These are phyloP conservation scores for Penicillium sp. DNA, from an alignment of 2,329 filamentous ascomycete genomes.

Conservation along the genomic window DNA sequence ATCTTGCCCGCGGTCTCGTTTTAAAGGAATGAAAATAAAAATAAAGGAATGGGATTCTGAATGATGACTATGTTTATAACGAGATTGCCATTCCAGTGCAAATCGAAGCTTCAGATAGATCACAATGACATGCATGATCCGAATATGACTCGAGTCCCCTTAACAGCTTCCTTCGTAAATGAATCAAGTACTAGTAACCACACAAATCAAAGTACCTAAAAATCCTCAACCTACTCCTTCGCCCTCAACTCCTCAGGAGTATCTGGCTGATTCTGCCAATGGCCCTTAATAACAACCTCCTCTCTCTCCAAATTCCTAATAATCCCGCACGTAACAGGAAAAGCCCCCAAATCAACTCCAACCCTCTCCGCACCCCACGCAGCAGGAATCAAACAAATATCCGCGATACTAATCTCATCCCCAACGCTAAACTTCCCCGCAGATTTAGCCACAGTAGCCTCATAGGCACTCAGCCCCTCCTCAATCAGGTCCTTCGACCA, in stretches of 20 bases:
- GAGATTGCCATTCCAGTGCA: not conserved
- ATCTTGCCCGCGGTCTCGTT: constrained; percentile 53
- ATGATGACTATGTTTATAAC: not conserved
- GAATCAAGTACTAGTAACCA: not conserved
- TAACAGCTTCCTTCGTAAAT: not conserved
- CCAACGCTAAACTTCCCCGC: constrained; percentile 58
- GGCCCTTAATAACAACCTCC: constrained; percentile 53
- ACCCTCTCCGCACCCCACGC: constrained; percentile 59
- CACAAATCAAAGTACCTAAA: not conserved
- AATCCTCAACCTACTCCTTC: constrained; percentile 2
- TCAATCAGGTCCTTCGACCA: constrained; percentile 57
- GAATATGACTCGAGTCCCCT: not conserved
- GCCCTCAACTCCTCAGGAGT: constrained; percentile 49
- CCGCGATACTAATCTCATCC: constrained; percentile 58
- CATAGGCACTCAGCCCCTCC: constrained; percentile 59
- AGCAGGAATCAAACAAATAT: constrained; percentile 59
- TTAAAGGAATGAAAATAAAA: constrained; percentile 4
- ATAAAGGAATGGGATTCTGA: not conserved
- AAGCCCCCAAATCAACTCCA: constrained; percentile 53
- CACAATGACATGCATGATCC: not conserved
- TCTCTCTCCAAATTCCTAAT: constrained; percentile 49
- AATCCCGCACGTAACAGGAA: constrained; percentile 50
- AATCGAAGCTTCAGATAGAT: not conserved
- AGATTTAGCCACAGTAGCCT: constrained; percentile 40
- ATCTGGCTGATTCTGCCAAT: constrained; percentile 58